Conservation (phyloP, 257 asterid genomes). For the Asclepias syriaca region DNA sequence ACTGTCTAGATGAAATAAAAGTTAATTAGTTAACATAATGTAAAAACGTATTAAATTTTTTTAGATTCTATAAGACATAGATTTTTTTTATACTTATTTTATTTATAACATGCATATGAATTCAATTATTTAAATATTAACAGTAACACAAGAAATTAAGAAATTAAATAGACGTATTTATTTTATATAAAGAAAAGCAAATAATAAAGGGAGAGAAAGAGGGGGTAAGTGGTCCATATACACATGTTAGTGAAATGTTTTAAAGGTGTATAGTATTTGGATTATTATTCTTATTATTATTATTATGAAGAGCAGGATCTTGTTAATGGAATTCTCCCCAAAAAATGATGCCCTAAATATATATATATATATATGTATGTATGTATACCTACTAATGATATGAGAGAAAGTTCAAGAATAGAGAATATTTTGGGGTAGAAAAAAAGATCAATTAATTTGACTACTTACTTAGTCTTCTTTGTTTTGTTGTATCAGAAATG, state of each 20-base stretch:
- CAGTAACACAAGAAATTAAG: too few species aligned
- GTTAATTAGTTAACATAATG: too few species aligned
- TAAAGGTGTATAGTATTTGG: neutral
- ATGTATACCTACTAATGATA: too few species aligned
- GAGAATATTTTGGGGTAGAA: slow-evolving; percentile 7
- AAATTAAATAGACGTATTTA: neutral
- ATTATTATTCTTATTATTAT: neutral
- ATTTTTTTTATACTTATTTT: too few species aligned
- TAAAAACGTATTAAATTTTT: too few species aligned
- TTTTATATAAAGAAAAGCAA: neutral
- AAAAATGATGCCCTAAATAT: slow-evolving; percentile 1
- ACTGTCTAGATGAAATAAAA: slow-evolving; percentile 7
- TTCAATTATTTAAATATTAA: too few species aligned
- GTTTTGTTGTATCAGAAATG: neutral
- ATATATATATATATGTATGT: too few species aligned
- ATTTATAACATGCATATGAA: too few species aligned
- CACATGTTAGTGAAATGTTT: neutral
- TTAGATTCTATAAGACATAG: too few species aligned
- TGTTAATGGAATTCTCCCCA: slow-evolving; percentile 12
- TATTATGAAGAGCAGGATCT: slow-evolving; percentile 3
- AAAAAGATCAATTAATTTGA: slow-evolving; percentile 5
- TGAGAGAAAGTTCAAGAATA: neutral
- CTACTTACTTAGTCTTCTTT: neutral
- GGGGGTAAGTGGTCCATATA: slow-evolving; percentile 4
- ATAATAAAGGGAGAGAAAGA: neutral